Conservation (phyloP, 768 basidiomycete species). For the Termitomyces sp. region DNA sequence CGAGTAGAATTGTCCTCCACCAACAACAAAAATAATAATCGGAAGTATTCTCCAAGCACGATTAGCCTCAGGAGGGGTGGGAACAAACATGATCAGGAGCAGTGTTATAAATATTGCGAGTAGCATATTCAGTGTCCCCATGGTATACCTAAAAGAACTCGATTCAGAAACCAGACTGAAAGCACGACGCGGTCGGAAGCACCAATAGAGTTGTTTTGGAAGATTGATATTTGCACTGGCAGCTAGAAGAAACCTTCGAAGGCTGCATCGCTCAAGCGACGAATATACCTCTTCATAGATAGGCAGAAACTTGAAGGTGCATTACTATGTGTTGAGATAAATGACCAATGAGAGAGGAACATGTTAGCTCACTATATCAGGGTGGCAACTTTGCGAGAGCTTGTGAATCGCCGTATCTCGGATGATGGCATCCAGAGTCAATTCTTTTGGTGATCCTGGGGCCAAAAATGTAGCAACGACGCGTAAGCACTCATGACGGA, state of each 20-base stretch:
- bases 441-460: constrained; percentile 24
- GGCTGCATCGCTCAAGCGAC: constrained; percentile 22
- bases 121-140: constrained; percentile 21
- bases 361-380: constrained; percentile 25
- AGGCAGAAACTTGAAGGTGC: constrained; percentile 23
- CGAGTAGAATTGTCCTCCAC: constrained; percentile 27
- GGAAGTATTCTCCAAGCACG: constrained; percentile 28
- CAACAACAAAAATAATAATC: constrained; percentile 23
- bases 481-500: constrained; percentile 23
- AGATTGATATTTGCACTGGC: constrained; percentile 30
- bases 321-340: not conserved
- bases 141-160: constrained; percentile 20
- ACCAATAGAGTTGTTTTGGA: constrained; percentile 32
- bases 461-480: constrained; percentile 27
- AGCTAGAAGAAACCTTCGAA: constrained; percentile 27
- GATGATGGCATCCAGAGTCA: constrained; percentile 19
- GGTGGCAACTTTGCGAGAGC: constrained; percentile 27
- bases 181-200: not conserved
- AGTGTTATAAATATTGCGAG: constrained; percentile 23
- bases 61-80: constrained; percentile 17
- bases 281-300: constrained; percentile 29
- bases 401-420: constrained; percentile 24
- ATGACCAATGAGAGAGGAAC: not conserved
- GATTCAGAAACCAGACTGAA: not conserved
- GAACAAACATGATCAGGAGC: constrained; percentile 22